A percentile compares a stretch with the other conserved stretches of the same genome.
phyloP scores from a whole-genome alignment of 2,329 filamentous ascomycete species.

The Fusarium citri region DNA sequence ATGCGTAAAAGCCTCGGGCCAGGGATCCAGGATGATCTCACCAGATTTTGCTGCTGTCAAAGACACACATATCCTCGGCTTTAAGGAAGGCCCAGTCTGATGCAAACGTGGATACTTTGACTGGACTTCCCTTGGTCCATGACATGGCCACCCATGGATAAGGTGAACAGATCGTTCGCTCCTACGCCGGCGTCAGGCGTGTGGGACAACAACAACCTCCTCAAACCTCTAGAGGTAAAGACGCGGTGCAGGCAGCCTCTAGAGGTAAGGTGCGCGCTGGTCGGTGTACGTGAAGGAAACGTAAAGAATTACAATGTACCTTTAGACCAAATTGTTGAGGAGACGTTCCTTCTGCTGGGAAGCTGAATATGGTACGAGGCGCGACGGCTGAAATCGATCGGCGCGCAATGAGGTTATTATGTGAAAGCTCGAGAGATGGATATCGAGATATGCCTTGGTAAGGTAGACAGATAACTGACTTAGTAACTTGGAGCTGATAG shows the following conservation, averaged over 20 bases:
- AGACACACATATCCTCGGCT: conserved; percentile 45
- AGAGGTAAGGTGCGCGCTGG: conserved; percentile 44
- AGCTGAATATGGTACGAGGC: conserved; percentile 7
- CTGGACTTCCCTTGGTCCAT: conserved; percentile 49
- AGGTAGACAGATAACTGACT: conserved; percentile 21
- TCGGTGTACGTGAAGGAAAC: conserved; percentile 45
- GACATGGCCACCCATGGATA: conserved; percentile 39
- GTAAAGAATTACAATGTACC: conserved; percentile 41
- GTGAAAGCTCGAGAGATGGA: conserved; percentile 38
- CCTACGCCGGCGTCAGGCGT: conserved; percentile 44
- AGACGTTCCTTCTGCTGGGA: conserved; percentile 33
- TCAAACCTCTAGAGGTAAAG: conserved; percentile 45
- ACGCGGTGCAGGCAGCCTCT: conserved; percentile 45
- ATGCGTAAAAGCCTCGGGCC: conserved; percentile 35
- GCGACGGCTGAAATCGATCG: conserved; percentile 5
- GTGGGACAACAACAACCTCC: conserved; percentile 40
- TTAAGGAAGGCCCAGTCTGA: conserved; percentile 41
- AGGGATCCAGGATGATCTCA: conserved; percentile 37
- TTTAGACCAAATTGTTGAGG: conserved; percentile 45
- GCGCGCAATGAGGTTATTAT: conserved; percentile 31
- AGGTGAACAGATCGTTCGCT: conserved; percentile 37
- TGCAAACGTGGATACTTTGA: conserved; percentile 46
- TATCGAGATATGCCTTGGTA: conserved; percentile 12
- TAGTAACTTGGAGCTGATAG: conserved; percentile 14
- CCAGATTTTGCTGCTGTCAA: conserved; percentile 15